Conservation (phyloP, 2,329 filamentous ascomycete genomes). For the Aspergillus aculeatinus region DNA sequence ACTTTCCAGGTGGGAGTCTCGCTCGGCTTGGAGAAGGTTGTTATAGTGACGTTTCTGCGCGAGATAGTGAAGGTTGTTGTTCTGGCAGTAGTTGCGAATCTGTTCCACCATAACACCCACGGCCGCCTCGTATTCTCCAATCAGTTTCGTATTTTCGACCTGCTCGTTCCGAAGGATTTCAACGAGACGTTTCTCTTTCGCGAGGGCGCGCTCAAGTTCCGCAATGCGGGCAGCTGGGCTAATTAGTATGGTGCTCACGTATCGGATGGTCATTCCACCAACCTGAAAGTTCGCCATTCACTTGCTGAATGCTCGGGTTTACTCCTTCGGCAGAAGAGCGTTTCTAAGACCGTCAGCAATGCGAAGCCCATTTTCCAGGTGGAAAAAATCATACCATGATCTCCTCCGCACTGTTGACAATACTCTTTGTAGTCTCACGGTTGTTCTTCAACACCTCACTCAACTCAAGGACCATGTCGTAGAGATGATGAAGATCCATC, state of each 20-base stretch:
- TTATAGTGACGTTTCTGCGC: constrained; percentile 51
- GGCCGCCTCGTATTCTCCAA: constrained; percentile 49
- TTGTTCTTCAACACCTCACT: constrained; percentile 51
- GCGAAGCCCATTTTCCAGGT: neutral
- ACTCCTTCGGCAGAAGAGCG: constrained; percentile 44
- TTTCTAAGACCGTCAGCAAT: constrained; percentile 32
- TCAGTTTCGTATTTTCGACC: constrained; percentile 48
- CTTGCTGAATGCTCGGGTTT: constrained; percentile 42
- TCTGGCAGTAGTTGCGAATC: constrained; percentile 51
- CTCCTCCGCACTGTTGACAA: constrained; percentile 51
- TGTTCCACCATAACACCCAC: constrained; percentile 51
- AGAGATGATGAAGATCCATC: constrained; percentile 53
- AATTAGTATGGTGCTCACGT: neutral
- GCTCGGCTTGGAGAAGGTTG: constrained; percentile 50
- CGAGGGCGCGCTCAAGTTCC: constrained; percentile 49
- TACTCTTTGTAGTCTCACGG: constrained; percentile 50
- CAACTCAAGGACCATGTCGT: constrained; percentile 51
- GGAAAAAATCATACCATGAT: constrained; percentile 41
- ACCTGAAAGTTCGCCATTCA: constrained; percentile 46
- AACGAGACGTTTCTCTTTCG: constrained; percentile 44
- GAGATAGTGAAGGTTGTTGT: constrained; percentile 50
- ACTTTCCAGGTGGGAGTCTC: constrained; percentile 49
- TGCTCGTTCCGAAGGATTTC: constrained; percentile 49
- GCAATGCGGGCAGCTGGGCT: constrained; percentile 46
- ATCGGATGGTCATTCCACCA: constrained; percentile 10